These are phyloP conservation scores for Orbilia quercus DNA, from an alignment of 2,329 filamentous ascomycete genomes.

Conservation along the genomic window DNA sequence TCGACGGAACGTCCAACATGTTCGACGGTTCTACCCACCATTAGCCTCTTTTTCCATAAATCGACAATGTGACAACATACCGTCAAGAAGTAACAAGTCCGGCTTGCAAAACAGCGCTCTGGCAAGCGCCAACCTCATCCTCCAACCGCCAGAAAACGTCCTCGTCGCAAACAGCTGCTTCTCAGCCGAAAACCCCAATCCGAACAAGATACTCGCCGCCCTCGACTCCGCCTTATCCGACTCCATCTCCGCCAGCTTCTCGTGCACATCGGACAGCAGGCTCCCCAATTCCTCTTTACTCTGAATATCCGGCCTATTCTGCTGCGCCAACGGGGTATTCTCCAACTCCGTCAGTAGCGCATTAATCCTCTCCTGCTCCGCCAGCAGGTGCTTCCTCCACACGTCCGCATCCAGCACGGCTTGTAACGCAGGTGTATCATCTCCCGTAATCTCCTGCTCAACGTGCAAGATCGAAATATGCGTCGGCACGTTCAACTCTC, in stretches of 20 bases:
- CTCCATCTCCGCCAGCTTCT: constrained; percentile 96
- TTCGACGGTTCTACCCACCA: constrained; percentile 83
- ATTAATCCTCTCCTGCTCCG: constrained; percentile 86
- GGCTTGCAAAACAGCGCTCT: constrained; percentile 98
- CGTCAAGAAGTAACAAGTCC: constrained; percentile 90
- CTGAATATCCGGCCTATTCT: constrained; percentile 55
- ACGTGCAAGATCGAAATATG: constrained; percentile 99
- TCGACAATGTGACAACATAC: constrained; percentile 60
- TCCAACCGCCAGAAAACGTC: constrained; percentile 99
- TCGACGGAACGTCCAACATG: constrained; percentile 99
- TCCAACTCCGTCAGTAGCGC: constrained; percentile 81
- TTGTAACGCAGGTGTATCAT: constrained; percentile 93
- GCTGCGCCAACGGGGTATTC: constrained; percentile 57
- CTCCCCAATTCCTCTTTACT: constrained; percentile 85
- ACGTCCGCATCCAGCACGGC: constrained; percentile 97
- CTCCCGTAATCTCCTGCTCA: constrained; percentile 95
- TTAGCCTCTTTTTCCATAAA: constrained; percentile 20
- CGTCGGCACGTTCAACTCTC: constrained; percentile 93
- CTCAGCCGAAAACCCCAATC: constrained; percentile 94
- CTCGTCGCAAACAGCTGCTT: constrained; percentile 92
- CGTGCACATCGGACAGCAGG: constrained; percentile 89
- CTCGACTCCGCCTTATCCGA: constrained; percentile 97
- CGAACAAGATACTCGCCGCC: constrained; percentile 93
- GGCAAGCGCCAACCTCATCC: constrained; percentile 95
- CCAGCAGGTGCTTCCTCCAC: constrained; percentile 94